These are phyloP conservation scores for Leccinum insolens DNA, from an alignment of 1,284 basidiomycete species.

Conservation along the genomic window DNA sequence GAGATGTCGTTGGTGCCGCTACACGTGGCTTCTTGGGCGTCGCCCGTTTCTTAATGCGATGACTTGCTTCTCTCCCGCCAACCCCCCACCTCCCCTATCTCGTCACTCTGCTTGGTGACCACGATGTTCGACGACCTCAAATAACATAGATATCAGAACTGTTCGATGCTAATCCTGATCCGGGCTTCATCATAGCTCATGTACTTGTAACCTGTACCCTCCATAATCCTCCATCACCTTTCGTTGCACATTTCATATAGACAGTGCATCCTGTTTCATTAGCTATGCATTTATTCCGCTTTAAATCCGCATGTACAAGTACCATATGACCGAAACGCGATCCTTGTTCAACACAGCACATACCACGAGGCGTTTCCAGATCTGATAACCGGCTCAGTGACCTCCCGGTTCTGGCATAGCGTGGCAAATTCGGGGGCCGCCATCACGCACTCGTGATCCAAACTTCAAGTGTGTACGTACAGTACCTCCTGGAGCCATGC, in stretches of 20 bases:
- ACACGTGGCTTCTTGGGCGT: conserved; percentile 13
- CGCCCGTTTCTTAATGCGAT: conserved; percentile 18
- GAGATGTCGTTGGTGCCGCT: not conserved
- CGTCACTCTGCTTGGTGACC: not conserved
- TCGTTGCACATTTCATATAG: not conserved
- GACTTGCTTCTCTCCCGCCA: not conserved
- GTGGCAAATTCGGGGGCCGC: not conserved
- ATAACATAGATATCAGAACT: not conserved
- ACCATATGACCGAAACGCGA: not conserved
- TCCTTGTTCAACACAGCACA: too few relatives aligned
- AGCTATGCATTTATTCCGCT: not conserved
- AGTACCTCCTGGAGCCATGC: not conserved
- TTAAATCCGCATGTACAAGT: not conserved
- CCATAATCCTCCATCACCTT: not conserved
- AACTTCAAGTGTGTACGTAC: too few relatives aligned
- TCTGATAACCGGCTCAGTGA: not conserved
- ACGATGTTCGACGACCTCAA: not conserved
- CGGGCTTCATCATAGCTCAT: too few relatives aligned
- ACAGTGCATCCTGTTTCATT: not conserved
- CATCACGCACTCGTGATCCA: too few relatives aligned
- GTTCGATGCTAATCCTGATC: not conserved
- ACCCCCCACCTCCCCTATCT: too few relatives aligned
- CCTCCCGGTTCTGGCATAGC: not conserved
- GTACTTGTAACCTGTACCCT: too few relatives aligned
- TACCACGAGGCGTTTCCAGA: not conserved